Evolutionary conservation across 108 stramenopile species (phyloP).

Genomic region (Tribonema minus): DNA sequence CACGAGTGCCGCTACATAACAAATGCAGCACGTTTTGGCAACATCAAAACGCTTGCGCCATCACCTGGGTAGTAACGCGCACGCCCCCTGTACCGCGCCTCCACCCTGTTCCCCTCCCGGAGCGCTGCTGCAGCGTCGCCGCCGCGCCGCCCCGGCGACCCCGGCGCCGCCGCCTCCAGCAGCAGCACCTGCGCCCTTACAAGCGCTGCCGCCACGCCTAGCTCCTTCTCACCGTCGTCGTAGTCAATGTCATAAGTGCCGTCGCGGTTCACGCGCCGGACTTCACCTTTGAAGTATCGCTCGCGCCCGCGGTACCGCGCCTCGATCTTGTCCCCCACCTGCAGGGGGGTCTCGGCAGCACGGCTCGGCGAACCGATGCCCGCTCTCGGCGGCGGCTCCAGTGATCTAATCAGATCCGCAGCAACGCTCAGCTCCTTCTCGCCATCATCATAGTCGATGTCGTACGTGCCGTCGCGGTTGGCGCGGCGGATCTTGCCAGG

Average conservation of each 20-base stretch:
- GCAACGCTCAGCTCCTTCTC: constrained; percentile 39
- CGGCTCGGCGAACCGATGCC: no score
- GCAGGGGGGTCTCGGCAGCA: neutral
- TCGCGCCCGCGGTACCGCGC: constrained; percentile 44
- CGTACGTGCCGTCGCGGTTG: constrained; percentile 54
- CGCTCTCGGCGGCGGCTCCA: no score
- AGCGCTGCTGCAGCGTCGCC: neutral
- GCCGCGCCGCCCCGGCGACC: neutral
- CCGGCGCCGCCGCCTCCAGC: neutral
- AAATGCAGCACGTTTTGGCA: no score
- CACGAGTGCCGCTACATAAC: no score
- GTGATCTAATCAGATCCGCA: neutral
- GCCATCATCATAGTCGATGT: constrained; percentile 60
- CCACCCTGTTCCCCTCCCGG: neutral
- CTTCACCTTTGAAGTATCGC: constrained; percentile 34
- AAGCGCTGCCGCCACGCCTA: constrained; percentile 12
- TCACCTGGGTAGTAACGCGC: neutral
- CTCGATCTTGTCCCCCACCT: constrained; percentile 40
- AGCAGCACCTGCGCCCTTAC: constrained; percentile 8
- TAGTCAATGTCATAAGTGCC: constrained; percentile 51
- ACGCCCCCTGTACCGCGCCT: neutral
- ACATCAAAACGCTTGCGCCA: neutral
- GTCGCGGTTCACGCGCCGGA: constrained; percentile 35
- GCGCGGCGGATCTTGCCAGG: constrained; percentile 15
- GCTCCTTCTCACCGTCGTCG: constrained; percentile 54